Conservation (phyloP, 805 yeast species). For the Candida alai region DNA sequence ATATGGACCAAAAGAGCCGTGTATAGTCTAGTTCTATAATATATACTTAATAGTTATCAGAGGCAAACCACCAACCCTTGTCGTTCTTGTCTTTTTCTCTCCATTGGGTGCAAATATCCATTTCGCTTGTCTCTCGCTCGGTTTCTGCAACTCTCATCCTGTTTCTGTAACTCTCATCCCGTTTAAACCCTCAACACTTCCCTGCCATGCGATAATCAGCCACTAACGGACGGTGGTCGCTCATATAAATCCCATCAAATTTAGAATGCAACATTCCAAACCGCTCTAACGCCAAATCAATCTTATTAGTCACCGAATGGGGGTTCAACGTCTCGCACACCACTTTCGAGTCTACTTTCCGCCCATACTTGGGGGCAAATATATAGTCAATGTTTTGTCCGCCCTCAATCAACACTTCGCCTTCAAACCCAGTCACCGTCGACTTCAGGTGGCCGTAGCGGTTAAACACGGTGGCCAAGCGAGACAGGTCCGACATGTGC, state of each 20-base stretch:
- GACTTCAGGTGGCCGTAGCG: conserved; percentile 27
- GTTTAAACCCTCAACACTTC: conserved; percentile 3
- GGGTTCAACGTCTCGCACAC: conserved; percentile 13
- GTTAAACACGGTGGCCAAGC: conserved; percentile 18
- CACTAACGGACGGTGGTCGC: conserved; percentile 35
- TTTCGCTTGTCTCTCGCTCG: no score
- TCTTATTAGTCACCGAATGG: conserved; percentile 10
- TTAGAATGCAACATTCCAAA: conserved; percentile 32
- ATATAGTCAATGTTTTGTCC: conserved; percentile 33
- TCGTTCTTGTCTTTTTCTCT: no score
- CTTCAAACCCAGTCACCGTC: conserved; percentile 32
- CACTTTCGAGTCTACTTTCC: conserved; percentile 10
- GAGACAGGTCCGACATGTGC: conserved; percentile 16
- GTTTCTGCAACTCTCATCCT: no score
- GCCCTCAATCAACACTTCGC: conserved; percentile 19
- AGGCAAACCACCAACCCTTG: no score
- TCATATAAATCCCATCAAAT: conserved; percentile 28
- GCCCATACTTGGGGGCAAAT: conserved; percentile 24
- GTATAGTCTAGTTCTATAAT: no score
- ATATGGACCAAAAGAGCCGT: no score
- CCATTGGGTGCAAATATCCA: no score
- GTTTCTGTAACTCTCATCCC: no score
- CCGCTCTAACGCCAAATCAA: conserved; percentile 17
- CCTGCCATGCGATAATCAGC: conserved; percentile 19
- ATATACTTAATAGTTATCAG: no score